phyloP scores from a whole-genome alignment of 1,139 yeast species.

The Pichia inconspicua region DNA sequence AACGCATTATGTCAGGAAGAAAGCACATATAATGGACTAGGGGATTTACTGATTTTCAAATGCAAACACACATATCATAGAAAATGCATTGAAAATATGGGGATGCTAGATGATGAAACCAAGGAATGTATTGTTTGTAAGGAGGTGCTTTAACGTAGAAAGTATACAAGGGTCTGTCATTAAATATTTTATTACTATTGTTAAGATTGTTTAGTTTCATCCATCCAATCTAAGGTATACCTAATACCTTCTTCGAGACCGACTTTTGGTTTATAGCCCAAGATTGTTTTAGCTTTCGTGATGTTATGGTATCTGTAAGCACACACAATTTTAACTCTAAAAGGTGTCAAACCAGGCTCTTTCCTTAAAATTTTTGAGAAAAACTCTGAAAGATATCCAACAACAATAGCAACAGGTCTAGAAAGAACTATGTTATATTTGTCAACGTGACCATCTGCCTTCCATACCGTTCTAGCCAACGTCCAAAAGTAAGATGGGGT shows the following conservation, averaged over 20 bases:
- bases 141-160: background rate
- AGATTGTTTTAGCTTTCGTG: slow-evolving; percentile 66
- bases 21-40: background rate
- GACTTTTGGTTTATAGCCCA: slow-evolving; percentile 79
- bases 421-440: slow-evolving; percentile 59
- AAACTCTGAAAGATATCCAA: slow-evolving; percentile 74
- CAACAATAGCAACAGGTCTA: slow-evolving; percentile 64
- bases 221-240: slow-evolving; percentile 81
- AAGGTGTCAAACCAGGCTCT: slow-evolving; percentile 93
- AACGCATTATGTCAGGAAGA: background rate
- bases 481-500: slow-evolving; percentile 97
- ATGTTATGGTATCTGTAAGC: slow-evolving; percentile 95
- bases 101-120: slow-evolving; percentile 25
- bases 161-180: background rate
- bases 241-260: slow-evolving; percentile 76
- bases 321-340: slow-evolving; percentile 86
- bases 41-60: slow-evolving; percentile 39
- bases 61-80: slow-evolving; percentile 66
- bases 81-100: slow-evolving; percentile 46
- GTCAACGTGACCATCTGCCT: slow-evolving; percentile 84
- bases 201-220: slow-evolving; percentile 40
- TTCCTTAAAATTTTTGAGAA: slow-evolving; percentile 63
- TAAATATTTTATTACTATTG: background rate
- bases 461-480: slow-evolving; percentile 93
- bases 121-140: slow-evolving; percentile 27